Conservation (phyloP, 2,329 filamentous ascomycete species). For the Setomelanomma holmii region DNA sequence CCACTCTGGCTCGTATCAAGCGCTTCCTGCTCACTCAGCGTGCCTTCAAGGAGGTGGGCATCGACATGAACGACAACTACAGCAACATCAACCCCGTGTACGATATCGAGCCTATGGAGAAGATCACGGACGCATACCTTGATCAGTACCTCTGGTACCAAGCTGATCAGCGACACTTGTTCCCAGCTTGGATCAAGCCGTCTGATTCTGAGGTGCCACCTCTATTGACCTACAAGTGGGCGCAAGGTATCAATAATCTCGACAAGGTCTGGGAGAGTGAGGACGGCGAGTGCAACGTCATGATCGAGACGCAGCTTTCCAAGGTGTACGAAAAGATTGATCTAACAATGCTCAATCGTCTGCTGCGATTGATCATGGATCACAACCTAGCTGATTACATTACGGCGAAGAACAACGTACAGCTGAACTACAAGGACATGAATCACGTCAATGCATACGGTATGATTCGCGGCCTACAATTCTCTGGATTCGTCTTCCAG, state of each 20-base stretch:
- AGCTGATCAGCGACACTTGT: constrained; percentile 94
- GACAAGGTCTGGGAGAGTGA: constrained; percentile 93
- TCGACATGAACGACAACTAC: constrained; percentile 99
- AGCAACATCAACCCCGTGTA: constrained; percentile 99
- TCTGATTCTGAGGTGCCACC: constrained; percentile 98
- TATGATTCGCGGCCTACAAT: constrained; percentile 96
- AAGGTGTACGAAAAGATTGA: constrained; percentile 99
- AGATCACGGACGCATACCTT: constrained; percentile 98
- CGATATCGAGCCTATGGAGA: constrained; percentile 98
- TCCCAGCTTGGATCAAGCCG: constrained; percentile 98
- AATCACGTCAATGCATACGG: constrained; percentile 99
- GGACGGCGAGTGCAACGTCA: constrained; percentile 95
- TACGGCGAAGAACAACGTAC: constrained; percentile 98
- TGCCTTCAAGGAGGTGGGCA: constrained; percentile 98
- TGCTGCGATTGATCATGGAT: constrained; percentile 96
- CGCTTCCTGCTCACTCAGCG: constrained; percentile 95
- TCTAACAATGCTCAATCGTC: constrained; percentile 89
- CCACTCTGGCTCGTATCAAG: constrained; percentile 94
- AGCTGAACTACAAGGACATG: constrained; percentile 99
- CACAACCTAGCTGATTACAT: constrained; percentile 99
- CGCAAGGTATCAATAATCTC: constrained; percentile 98
- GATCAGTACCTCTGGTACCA: constrained; percentile 99
- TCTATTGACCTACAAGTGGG: constrained; percentile 96
- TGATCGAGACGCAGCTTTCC: constrained; percentile 98
- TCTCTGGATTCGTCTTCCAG: constrained; percentile 98